Evolutionary conservation across 805 yeast genomes (phyloP), one percentile per base, ranked within the genome.

Genomic region (Kuraishia borneana): DNA sequence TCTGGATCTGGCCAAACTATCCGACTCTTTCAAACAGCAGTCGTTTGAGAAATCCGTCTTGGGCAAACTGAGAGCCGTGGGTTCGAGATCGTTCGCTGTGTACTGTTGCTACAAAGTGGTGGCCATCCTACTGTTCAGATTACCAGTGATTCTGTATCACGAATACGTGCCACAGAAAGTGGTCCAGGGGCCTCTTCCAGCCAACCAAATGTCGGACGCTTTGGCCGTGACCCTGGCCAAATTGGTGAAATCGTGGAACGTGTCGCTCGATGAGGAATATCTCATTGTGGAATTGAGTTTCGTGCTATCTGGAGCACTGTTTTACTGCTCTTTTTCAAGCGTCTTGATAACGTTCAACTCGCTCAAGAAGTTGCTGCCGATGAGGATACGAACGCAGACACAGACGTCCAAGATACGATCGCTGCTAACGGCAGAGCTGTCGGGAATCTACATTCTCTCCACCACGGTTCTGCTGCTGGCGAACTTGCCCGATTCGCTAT

Each of bases 241-340:
- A 34, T 12, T 68, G 12, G 41, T 66, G 9, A 19, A 32, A 8
- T 42, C 56, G 5, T 36, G 53, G 3, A 42, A 53, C 29, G 42
- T 48, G 2, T 39, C 53, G 2, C 35, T 37, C 23, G 54, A 65
- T 9, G 63, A 58, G 40, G 56, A 61, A 2, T 64, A 57, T 40
- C 48, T 68, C 39, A 56, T 65, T 18, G 63, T 62, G 36, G 68
- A 62, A 43, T 53, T 70, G 26, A 60, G 71, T 30, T 63, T 79
- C 38, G 41, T 73, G 2, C 47, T 79, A 12, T 73, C 83, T 1
- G 73, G 78, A 8, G 63, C 68, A 12, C 58, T 80, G 34, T 79
- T 80, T 43, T 46, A 71, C 1, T 67, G 80, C 38, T 75, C 84
- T 1, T 65, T 80, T 43, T 74, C 80, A 18, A 77, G 77, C 36